These are phyloP conservation scores for Neonectria faginata DNA, from an alignment of 2,329 filamentous ascomycete genomes.

Conservation along the genomic window DNA sequence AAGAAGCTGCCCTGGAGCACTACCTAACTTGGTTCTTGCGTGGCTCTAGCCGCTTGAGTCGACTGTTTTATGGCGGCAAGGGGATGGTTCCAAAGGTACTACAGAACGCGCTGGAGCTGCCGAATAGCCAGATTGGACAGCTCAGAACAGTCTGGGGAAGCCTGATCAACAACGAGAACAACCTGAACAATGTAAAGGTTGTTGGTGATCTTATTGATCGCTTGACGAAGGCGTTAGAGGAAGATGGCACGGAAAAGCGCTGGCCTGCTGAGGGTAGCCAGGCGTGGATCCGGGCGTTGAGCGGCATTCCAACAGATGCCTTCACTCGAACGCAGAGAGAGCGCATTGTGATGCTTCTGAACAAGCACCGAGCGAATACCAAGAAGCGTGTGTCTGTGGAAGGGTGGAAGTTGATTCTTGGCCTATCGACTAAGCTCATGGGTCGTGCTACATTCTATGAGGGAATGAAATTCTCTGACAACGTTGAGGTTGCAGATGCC, in stretches of 20 bases:
- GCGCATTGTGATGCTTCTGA: constrained; percentile 53
- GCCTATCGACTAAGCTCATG: constrained; percentile 63
- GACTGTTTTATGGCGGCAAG: constrained; percentile 44
- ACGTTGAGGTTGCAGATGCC: constrained; percentile 50
- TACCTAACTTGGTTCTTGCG: constrained; percentile 52
- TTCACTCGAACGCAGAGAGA: constrained; percentile 59
- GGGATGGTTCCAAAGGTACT: constrained; percentile 43
- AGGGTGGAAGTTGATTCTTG: constrained; percentile 55
- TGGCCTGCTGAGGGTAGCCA: constrained; percentile 49
- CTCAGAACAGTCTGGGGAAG: constrained; percentile 46
- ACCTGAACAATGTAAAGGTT: constrained; percentile 51
- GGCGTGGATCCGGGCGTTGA: constrained; percentile 50
- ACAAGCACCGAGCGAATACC: constrained; percentile 44
- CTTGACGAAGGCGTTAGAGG: constrained; percentile 46
- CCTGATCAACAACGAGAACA: constrained; percentile 54
- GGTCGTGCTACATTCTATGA: constrained; percentile 63
- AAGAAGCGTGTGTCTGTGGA: constrained; percentile 44
- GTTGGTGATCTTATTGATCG: constrained; percentile 49
- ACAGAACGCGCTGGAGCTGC: constrained; percentile 39
- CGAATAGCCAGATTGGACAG: constrained; percentile 29
- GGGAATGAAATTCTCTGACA: constrained; percentile 55
- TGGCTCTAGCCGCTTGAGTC: constrained; percentile 49
- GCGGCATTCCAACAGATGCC: constrained; percentile 52
- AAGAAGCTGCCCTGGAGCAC: constrained; percentile 45
- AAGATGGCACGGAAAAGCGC: constrained; percentile 46